Conservation (phyloP, 2,329 filamentous ascomycete genomes). For the Aspergillus hortae region DNA sequence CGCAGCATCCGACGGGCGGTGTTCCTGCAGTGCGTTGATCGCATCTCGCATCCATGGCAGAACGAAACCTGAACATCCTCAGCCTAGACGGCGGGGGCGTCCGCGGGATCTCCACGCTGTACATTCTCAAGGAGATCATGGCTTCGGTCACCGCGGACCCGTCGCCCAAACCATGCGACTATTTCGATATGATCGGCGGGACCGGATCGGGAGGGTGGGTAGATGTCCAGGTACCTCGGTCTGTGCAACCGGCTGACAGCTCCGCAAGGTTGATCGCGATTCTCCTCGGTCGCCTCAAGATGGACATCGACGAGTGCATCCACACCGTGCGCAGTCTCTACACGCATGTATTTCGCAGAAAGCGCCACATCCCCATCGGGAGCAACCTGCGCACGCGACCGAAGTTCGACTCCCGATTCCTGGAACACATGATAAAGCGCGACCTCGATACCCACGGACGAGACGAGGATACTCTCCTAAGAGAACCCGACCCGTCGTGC, state of each 20-base stretch:
- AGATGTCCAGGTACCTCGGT: neutral
- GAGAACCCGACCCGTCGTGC: constrained; percentile 22
- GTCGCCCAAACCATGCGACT: constrained; percentile 32
- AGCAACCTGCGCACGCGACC: constrained; percentile 13
- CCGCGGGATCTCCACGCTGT: constrained; percentile 36
- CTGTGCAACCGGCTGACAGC: neutral
- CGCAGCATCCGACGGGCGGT: too few relatives aligned
- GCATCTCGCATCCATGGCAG: constrained; percentile 9
- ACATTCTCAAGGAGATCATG: constrained; percentile 37
- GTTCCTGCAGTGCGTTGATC: too few relatives aligned
- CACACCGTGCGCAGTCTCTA: constrained; percentile 39
- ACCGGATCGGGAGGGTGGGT: constrained; percentile 36
- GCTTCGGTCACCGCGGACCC: constrained; percentile 23
- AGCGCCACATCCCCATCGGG: constrained; percentile 18
- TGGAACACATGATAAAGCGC: constrained; percentile 28
- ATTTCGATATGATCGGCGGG: constrained; percentile 42
- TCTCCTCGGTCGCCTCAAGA: constrained; percentile 46
- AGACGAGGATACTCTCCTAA: constrained; percentile 23
- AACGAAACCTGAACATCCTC: constrained; percentile 18
- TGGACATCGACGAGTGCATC: constrained; percentile 45
- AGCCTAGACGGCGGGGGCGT: constrained; percentile 41
- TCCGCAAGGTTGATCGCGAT: constrained; percentile 43
- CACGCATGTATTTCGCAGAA: constrained; percentile 32
- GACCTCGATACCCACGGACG: constrained; percentile 20
- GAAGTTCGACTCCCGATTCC: constrained; percentile 28